Conservation (phyloP, 2,329 filamentous ascomycete species). For the Epichloe elymi region DNA sequence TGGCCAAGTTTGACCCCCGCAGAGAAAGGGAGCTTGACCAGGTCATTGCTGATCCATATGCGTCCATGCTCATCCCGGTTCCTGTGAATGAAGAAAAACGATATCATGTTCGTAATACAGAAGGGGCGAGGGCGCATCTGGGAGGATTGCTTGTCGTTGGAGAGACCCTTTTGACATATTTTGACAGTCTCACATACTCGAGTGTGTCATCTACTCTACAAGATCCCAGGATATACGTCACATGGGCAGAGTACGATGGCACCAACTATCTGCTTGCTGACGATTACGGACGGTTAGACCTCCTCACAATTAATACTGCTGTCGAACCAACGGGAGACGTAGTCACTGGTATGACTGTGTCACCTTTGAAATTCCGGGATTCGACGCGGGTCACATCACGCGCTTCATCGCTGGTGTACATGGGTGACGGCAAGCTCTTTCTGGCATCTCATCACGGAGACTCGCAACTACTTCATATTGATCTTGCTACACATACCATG, state of each 20-base stretch:
- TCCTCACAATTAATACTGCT: conserved; percentile 64
- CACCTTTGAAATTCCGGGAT: conserved; percentile 22
- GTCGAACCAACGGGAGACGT: conserved; percentile 51
- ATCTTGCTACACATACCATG: conserved; percentile 30
- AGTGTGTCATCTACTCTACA: conserved; percentile 51
- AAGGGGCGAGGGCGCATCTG: conserved; percentile 40
- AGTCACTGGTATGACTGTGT: conserved; percentile 61
- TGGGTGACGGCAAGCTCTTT: conserved; percentile 62
- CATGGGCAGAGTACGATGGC: conserved; percentile 76
- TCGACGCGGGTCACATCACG: conserved; percentile 44
- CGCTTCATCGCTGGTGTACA: conserved; percentile 65
- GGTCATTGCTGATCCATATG: conserved; percentile 40
- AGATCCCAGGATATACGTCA: conserved; percentile 75
- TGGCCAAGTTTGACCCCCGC: conserved; percentile 39
- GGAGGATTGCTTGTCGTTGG: conserved; percentile 65
- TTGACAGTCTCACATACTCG: conserved; percentile 62
- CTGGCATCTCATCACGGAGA: conserved; percentile 89
- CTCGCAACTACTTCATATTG: conserved; percentile 63
- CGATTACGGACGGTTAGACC: conserved; percentile 73
- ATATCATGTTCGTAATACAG: conserved; percentile 44
- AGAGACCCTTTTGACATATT: conserved; percentile 72
- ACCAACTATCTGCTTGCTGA: conserved; percentile 80
- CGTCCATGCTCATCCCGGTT: conserved; percentile 50
- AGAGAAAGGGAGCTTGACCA: conserved; percentile 43
- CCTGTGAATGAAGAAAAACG: conserved; percentile 44